A percentile compares a stretch with the other conserved stretches of the same genome.
Conservation (phyloP, 768 basidiomycete species). For the Pleurotus eryngii region DNA sequence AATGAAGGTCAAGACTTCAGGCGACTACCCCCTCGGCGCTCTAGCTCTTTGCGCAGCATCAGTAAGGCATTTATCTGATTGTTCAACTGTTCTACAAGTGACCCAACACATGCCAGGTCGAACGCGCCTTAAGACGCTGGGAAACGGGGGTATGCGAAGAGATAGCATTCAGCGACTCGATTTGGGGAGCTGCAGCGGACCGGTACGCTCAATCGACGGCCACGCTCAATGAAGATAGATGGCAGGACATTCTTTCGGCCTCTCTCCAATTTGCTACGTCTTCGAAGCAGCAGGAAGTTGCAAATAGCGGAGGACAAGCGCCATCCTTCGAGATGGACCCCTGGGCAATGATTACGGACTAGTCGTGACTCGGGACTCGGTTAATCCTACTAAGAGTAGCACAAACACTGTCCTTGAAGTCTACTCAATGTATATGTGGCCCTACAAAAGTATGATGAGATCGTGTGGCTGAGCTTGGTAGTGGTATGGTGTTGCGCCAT, state of each 20-base stretch:
- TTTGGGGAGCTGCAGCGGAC: not conserved
- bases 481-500: not conserved
- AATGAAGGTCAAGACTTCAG: not conserved
- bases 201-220: not conserved
- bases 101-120: not conserved
- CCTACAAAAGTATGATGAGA: not conserved
- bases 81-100: not conserved
- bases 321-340: not conserved
- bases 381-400: not conserved
- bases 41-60: not conserved
- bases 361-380: not conserved
- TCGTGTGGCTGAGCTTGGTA: not conserved
- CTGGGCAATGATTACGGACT: not conserved
- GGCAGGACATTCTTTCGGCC: not conserved
- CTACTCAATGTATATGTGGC: not conserved
- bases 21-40: not conserved
- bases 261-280: not conserved
- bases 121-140: not conserved
- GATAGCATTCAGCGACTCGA: not conserved
- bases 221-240: not conserved
- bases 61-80: not conserved
- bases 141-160: not conserved
- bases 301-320: not conserved
- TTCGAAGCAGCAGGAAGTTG: not conserved
- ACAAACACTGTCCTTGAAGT: not conserved